Percentiles rank a stretch among this genome's conserved stretches.
phyloP scores from a whole-genome alignment of 345 rosid genomes.

The Diplotaxis tenuifolia region DNA sequence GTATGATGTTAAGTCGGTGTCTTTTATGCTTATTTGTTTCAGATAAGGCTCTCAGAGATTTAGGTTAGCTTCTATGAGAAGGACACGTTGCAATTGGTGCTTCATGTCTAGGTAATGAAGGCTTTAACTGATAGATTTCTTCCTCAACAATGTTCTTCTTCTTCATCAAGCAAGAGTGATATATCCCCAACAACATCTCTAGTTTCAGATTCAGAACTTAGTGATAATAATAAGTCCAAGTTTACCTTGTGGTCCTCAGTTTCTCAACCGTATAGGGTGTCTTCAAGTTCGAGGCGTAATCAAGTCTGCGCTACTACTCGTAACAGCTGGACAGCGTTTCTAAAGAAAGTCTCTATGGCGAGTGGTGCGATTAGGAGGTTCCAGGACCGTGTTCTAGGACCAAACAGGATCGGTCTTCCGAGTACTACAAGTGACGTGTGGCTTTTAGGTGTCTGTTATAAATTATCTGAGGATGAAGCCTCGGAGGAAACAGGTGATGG shows the following conservation, averaged over 20 bases:
- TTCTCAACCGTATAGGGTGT: constrained; percentile 51
- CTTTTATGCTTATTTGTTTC: constrained; percentile 4
- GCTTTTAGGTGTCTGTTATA: constrained; percentile 79
- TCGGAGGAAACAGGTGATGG: constrained; percentile 39
- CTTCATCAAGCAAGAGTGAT: constrained; percentile 37
- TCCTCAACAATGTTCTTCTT: constrained; percentile 38
- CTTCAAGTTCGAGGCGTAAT: constrained; percentile 48
- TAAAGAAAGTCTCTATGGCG: constrained; percentile 58
- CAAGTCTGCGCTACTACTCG: constrained; percentile 36
- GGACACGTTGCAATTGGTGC: constrained; percentile 24
- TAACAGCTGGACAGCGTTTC: constrained; percentile 70
- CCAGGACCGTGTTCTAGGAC: constrained; percentile 83
- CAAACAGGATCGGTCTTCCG: constrained; percentile 59
- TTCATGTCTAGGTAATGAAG: constrained; percentile 66
- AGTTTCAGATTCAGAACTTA: constrained; percentile 51
- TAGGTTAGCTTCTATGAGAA: constrained; percentile 31
- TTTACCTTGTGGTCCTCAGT: constrained; percentile 59
- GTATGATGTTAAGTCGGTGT: constrained; percentile 10
- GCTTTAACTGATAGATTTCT: constrained; percentile 55
- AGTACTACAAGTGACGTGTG: constrained; percentile 68
- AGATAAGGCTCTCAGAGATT: constrained; percentile 22
- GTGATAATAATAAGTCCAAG: constrained; percentile 48
- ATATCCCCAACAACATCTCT: constrained; percentile 44
- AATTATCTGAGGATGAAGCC: constrained; percentile 52
- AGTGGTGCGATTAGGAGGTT: constrained; percentile 83